phyloP scores from a whole-genome alignment of 768 basidiomycete genomes.

The Auricularia sp. region DNA sequence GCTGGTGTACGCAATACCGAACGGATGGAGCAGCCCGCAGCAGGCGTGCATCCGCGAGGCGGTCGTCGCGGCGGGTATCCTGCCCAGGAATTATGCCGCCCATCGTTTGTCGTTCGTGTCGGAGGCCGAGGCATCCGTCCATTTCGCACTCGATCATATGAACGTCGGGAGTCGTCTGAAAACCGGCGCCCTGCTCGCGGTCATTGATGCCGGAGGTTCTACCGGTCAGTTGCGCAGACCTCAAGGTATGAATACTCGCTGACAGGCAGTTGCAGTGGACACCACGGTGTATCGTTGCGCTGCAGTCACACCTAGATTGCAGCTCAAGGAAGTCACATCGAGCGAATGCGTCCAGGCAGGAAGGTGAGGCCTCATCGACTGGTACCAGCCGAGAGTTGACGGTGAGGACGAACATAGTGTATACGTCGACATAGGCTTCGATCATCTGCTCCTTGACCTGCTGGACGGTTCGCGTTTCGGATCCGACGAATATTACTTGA shows the following conservation, averaged over 20 bases:
- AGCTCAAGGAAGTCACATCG: neutral
- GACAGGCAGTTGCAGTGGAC: neutral
- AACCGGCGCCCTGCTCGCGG: neutral
- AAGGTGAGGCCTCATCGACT: neutral
- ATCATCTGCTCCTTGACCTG: neutral
- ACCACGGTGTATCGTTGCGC: neutral
- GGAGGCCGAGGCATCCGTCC: constrained; percentile 45
- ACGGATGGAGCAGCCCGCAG: constrained; percentile 38
- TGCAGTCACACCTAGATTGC: neutral
- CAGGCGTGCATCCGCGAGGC: constrained; percentile 36
- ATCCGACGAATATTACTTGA: neutral
- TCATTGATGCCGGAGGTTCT: neutral
- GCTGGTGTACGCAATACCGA: constrained; percentile 38
- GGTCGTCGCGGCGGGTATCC: constrained; percentile 30
- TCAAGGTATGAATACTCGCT: too few species aligned
- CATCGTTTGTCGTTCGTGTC: constrained; percentile 36
- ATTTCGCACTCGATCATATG: constrained; percentile 31
- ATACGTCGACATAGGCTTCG: neutral
- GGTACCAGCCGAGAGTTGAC: neutral
- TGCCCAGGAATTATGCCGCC: constrained; percentile 12
- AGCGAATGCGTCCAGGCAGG: constrained; percentile 1
- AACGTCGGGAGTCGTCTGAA: neutral
- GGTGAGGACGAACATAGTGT: neutral
- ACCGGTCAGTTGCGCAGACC: neutral
- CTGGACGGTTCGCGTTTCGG: neutral